Percentiles rank a stretch among this genome's conserved stretches.
Conservation (phyloP, 805 yeast species). For the Lachancea cidri region DNA sequence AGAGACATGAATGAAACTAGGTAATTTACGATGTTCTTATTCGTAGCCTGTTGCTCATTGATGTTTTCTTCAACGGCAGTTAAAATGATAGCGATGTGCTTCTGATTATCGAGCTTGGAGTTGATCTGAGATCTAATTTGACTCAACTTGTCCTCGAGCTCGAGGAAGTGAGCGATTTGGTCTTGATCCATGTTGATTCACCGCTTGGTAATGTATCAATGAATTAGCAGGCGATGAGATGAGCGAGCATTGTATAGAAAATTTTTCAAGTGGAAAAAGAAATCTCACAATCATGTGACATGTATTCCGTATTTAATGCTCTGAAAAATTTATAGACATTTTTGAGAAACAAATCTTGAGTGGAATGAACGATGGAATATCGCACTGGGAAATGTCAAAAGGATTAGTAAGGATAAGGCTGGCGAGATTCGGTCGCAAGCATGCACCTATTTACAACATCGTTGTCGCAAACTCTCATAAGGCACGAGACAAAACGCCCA, state of each 20-base stretch:
- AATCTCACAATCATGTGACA: neutral
- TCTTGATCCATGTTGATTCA: slow-evolving; percentile 25
- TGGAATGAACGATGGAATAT: too few species aligned
- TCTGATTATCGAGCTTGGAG: slow-evolving; percentile 85
- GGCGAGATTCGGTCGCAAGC: slow-evolving; percentile 87
- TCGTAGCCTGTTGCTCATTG: slow-evolving; percentile 49
- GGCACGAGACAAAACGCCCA: slow-evolving; percentile 85
- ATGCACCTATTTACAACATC: slow-evolving; percentile 84
- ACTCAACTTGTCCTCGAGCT: slow-evolving; percentile 57
- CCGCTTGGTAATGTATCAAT: neutral
- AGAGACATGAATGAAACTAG: slow-evolving; percentile 78
- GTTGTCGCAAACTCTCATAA: slow-evolving; percentile 72
- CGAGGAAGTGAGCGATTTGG: slow-evolving; percentile 35
- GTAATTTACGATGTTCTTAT: slow-evolving; percentile 70
- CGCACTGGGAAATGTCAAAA: slow-evolving; percentile 33
- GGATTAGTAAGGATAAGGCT: slow-evolving; percentile 82
- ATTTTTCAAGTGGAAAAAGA: slow-evolving; percentile 1
- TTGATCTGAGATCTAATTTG: slow-evolving; percentile 65
- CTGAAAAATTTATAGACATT: neutral
- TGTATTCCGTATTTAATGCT: neutral
- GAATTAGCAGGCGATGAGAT: slow-evolving; percentile 28
- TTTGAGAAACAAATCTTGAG: too few species aligned
- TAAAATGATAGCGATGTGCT: slow-evolving; percentile 74
- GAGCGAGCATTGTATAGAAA: too few species aligned
- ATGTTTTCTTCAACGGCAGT: slow-evolving; percentile 89